Evolutionary conservation across 2,329 filamentous ascomycete species (phyloP), one percentile per base, ranked within the genome.

Genomic region (Scedosporium minutisporum): DNA sequence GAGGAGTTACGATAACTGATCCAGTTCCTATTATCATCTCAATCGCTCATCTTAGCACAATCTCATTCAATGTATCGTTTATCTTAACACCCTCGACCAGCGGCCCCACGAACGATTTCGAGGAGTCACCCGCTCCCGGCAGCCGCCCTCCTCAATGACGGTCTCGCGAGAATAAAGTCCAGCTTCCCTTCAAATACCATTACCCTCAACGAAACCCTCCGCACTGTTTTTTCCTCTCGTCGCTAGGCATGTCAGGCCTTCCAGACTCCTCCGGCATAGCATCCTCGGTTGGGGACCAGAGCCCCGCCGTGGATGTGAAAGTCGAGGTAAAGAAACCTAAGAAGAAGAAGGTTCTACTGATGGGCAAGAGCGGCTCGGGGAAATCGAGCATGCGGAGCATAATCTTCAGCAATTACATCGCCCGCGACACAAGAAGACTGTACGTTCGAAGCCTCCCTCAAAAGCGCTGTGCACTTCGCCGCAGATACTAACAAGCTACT

Each of bases 301-400:
- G 3, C 48, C 27, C 25, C 29, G 27, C 33, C 25, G 27, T 25
- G 27, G 60, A 61, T 10, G n/a, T 38, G 25, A 61, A 57, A 41
- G 25, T 25, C 23, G 82, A 84, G 72, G 76, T 85, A 66, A 85
- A 84, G 76, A 88, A 87, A 68, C 83, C 84, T 69, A 90, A 91
- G 80, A 93, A 93, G 82, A 91, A 90, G 79, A 93, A 93, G 82
- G 89, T 93, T 60, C 80, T 93, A 59, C 79, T 93, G 65, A 93
- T 93, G 95, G 95, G 95, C 69, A 97, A 97, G 80, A 96, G 91
- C 66, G 95, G 95, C 62, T 96, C 93, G 0, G 95, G 95, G 62
- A 99, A 99, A 77, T 97, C 93, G 51, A 97, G 92, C 63, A 99
- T 99, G 95, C 86, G 95, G 66, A 95, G 90, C 71, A 97, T 99